A percentile compares a stretch with the other conserved stretches of the same genome.
Conservation (phyloP, 257 asterid species). For the Solanum ossicruentum region DNA sequence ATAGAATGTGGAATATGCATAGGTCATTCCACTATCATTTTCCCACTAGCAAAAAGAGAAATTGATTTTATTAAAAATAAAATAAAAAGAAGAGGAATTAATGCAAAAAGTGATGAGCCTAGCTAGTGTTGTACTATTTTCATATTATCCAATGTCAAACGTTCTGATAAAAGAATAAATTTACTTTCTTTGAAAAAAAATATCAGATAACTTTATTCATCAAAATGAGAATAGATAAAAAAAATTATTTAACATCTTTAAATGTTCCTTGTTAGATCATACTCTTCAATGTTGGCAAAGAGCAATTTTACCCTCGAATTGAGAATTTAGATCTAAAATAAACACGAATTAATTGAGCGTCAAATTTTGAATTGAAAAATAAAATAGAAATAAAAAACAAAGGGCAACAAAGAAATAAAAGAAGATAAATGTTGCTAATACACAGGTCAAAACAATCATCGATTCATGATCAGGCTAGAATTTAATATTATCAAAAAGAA, state of each 20-base stretch:
- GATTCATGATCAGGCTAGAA: constrained; percentile 22
- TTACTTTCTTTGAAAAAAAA: not conserved
- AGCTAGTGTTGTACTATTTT: not conserved
- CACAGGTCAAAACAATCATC: constrained; percentile 59
- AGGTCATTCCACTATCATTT: not conserved
- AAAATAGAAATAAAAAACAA: not conserved
- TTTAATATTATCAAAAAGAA: constrained; percentile 2
- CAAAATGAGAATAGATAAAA: not conserved
- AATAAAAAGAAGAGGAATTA: not conserved
- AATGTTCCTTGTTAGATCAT: not conserved
- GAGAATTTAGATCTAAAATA: not conserved
- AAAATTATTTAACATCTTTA: not conserved
- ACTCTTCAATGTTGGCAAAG: not conserved
- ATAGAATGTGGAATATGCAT: not conserved
- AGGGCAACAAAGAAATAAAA: not conserved
- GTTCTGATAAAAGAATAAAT: not conserved
- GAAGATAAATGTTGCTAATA: constrained; percentile 11
- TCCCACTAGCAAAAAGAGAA: not conserved
- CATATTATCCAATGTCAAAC: not conserved
- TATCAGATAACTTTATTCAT: not conserved
- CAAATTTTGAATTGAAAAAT: not conserved
- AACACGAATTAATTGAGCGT: not conserved
- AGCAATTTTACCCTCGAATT: not conserved
- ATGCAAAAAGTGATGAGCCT: not conserved
- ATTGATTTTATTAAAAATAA: not conserved